A percentile compares a stretch with the other conserved stretches of the same genome.
Evolutionary conservation across 371 early-diverging fungal genomes (phyloP).

Genomic region (Mucor mucedo): DNA sequence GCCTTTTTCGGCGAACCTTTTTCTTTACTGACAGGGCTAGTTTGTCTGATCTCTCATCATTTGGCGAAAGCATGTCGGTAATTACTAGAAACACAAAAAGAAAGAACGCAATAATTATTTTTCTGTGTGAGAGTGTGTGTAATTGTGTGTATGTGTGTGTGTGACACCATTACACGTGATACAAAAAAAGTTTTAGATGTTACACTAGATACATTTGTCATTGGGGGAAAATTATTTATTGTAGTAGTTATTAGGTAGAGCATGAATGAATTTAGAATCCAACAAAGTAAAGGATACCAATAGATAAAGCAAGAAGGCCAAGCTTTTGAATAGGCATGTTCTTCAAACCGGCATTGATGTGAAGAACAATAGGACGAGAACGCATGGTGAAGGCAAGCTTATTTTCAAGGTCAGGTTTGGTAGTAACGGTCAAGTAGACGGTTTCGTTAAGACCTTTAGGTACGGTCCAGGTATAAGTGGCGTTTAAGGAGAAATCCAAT

Average conservation of each 20-base stretch:
- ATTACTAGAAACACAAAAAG: neutral
- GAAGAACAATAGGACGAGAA: slow-evolving; percentile 22
- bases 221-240: neutral
- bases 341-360: slow-evolving; percentile 22
- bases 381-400: slow-evolving; percentile 17
- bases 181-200: neutral
- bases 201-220: slow-evolving; percentile 1
- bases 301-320: slow-evolving; percentile 3
- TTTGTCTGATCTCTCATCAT: slow-evolving; percentile 18
- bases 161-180: slow-evolving; percentile 1
- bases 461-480: slow-evolving; percentile 45
- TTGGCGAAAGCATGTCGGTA: slow-evolving; percentile 7
- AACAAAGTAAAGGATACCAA: neutral
- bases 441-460: slow-evolving; percentile 37
- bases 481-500: slow-evolving; percentile 26
- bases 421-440: slow-evolving; percentile 36
- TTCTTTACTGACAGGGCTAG: slow-evolving; percentile 13
- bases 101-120: neutral
- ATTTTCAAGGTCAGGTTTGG: slow-evolving; percentile 14
- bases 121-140: no score
- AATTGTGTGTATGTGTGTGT: neutral
- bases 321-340: slow-evolving; percentile 12
- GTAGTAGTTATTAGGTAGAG: no score
- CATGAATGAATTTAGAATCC: neutral
- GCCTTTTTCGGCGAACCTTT: slow-evolving; percentile 6